Base-by-base conservation (phyloP, 2,329 filamentous ascomycete species). In the Ceratocystis eucalypticola region DNA sequence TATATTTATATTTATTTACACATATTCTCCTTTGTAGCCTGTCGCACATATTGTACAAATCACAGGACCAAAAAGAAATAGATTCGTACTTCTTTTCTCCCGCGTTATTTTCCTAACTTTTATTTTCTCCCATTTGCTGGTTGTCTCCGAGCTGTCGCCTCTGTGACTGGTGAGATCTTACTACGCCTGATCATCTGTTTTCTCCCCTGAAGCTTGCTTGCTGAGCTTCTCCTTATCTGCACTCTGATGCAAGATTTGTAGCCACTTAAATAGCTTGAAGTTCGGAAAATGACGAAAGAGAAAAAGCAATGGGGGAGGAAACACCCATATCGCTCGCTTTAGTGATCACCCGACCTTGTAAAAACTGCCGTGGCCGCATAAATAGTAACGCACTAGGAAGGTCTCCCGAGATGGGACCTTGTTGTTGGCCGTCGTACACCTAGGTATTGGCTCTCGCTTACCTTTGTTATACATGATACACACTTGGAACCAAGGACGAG, bases 361-460 rank as follows among this genome's bases (percentile, higher is more conserved):
- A 57, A 33, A 33, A 57, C 53, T 57, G 53, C 53, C 53, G 53
- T 57, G 22, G 53, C 22, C 53, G n/a, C 46, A 57, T 22, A 7
- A 57, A 30, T 2, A 57, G 53, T 3, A 17, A 17, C 28, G 53
- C 53, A 57, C 53, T 28, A 57, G 53, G 53, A 57, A 33, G 25
- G 53, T n/a, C 22, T 57, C 30, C 22, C 53, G 22, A 30, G 12
- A 57, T 30, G 53, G 53, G 10, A 41, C 37, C 37, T 41, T 41
- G 37, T 41, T 41, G 37, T 8, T 57, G 22, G 4, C 30, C 30
- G 53, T 57, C 17, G 53, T 30, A 57, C 53, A 57, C 10, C 37
- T n/a, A 30, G 53, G 30, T 57, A 57, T 30, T 57, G 53, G 53
- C 53, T 28, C 22, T 57, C 53, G 53, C 53, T 57, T 57, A 57